Base-by-base conservation (phyloP, 345 rosid species). In the Populus davidiana region DNA sequence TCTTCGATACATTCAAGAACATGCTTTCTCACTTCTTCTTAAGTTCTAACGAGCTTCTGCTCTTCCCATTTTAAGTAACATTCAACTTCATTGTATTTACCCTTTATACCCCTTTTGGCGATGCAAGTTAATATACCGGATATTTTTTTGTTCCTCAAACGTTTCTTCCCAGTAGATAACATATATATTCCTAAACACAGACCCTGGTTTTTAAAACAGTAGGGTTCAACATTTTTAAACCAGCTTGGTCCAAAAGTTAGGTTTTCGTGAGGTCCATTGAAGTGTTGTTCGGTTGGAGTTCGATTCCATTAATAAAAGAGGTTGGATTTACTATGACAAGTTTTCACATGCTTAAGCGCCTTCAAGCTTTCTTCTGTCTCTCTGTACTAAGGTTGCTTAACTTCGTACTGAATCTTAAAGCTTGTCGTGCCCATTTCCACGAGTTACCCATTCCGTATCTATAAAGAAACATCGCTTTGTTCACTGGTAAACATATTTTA, bases 51-150 rank as follows among this genome's bases (percentile, higher is more conserved):
- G 13, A 50, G 67, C 62, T 70, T 25, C 38, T 9, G 14, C 56
- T 62, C 62, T n/a, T 62, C 43, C 62, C 16, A n/a, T 62, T 67
- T 71, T 81, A 38, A 38, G 1, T 5, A 64, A 23, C 77, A 67
- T 77, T 43, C 79, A 13, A 36, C 23, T 78, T 41, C 38, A 2
- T 61, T 21, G 6, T 23, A 52, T 76, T 73, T 29, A 79, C 77
- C 77, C 43, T 21, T 59, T n/a, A 5, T 59, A 74, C 77, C 77
- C 68, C 27, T 23, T 31, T 5, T 8, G 17, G 52, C 14, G 6
- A 43, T 43, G 47, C 47, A 43, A 10, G 47, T 43, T 43, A 43
- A 10, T 12, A 11, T 11, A 2, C 39, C 39, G 35, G 5, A 33
- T 29, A 29, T 29, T 29, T 29, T 29, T 2, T 29, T 29, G 31